Evolutionary conservation across 2,329 filamentous ascomycete species (phyloP).

Genomic region (Exophiala viscosa): DNA sequence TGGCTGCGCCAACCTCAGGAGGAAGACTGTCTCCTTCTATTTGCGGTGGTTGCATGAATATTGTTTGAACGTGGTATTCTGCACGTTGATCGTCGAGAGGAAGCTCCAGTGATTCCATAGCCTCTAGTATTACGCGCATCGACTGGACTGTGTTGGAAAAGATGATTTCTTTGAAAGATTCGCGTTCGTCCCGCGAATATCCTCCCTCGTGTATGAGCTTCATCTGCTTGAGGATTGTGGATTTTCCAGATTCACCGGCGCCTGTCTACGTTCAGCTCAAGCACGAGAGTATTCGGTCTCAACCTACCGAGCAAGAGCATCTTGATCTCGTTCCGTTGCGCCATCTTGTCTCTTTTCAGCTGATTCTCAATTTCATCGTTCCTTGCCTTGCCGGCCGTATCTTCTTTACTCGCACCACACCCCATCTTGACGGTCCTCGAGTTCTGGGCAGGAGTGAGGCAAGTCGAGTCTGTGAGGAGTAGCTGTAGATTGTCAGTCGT

Average conservation of each 20-base stretch:
- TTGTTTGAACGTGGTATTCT: constrained; percentile 96
- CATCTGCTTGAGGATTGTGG: constrained; percentile 94
- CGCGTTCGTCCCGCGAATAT: constrained; percentile 84
- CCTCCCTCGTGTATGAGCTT: constrained; percentile 99
- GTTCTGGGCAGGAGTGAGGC: background rate
- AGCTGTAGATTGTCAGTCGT: background rate
- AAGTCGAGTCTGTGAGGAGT: background rate
- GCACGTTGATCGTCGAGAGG: constrained; percentile 87
- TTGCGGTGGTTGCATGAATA: constrained; percentile 97
- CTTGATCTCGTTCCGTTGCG: constrained; percentile 99
- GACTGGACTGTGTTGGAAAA: constrained; percentile 69
- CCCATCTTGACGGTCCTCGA: constrained; percentile 70
- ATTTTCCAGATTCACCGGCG: constrained; percentile 97
- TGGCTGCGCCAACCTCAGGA: constrained; percentile 90
- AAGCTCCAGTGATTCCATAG: constrained; percentile 67
- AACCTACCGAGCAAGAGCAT: constrained; percentile 93
- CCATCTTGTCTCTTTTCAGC: constrained; percentile 96
- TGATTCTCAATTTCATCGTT: constrained; percentile 99
- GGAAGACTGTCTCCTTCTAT: constrained; percentile 92
- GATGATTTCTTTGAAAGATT: constrained; percentile 69
- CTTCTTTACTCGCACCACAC: constrained; percentile 99
- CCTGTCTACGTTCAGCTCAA: constrained; percentile 49
- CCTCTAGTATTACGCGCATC: constrained; percentile 67
- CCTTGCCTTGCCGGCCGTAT: constrained; percentile 99
- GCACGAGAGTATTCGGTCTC: constrained; percentile 30